Evolutionary conservation across 495 filamentous ascomycete species (phyloP).

Genomic region (Xylaria acuta): DNA sequence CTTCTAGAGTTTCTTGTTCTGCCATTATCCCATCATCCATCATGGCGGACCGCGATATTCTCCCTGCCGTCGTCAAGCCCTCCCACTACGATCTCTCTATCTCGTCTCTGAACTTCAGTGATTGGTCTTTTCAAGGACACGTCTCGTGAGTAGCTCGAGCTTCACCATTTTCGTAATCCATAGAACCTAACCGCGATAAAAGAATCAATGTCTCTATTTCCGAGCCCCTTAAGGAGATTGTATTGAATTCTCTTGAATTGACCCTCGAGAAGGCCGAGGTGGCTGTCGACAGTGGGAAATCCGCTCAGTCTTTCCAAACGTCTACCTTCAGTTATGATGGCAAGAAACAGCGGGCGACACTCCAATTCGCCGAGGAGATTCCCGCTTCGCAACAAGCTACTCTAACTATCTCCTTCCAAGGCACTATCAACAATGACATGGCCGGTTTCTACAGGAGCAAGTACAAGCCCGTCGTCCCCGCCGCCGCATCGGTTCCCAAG

Average conservation of each 20-base stretch:
- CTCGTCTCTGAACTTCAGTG: constrained; percentile 75
- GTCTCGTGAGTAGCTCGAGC: constrained; percentile 62
- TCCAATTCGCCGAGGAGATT: constrained; percentile 73
- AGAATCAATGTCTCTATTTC: constrained; percentile 63
- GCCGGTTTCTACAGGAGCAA: constrained; percentile 94
- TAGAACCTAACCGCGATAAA: neutral
- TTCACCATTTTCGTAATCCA: constrained; percentile 19
- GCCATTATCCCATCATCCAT: constrained; percentile 44
- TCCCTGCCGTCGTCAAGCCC: constrained; percentile 74
- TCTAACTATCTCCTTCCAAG: constrained; percentile 78
- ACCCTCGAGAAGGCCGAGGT: constrained; percentile 63
- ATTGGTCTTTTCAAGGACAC: constrained; percentile 82
- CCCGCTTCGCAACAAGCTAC: constrained; percentile 64
- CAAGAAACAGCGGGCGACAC: constrained; percentile 75
- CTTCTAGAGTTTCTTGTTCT: constrained; percentile 34
- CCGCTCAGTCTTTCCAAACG: constrained; percentile 60
- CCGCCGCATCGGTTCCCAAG: constrained; percentile 73
- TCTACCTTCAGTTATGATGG: constrained; percentile 77
- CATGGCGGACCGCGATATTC: constrained; percentile 61
- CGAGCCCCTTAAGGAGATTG: constrained; percentile 70
- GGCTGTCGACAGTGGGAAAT: constrained; percentile 52
- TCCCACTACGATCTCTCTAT: constrained; percentile 85
- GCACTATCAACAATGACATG: constrained; percentile 92
- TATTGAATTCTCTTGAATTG: constrained; percentile 74
- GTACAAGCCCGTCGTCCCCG: constrained; percentile 79